These are phyloP conservation scores for Fragaria vesca DNA, from an alignment of 306 rosid species.

Conservation along the genomic window DNA sequence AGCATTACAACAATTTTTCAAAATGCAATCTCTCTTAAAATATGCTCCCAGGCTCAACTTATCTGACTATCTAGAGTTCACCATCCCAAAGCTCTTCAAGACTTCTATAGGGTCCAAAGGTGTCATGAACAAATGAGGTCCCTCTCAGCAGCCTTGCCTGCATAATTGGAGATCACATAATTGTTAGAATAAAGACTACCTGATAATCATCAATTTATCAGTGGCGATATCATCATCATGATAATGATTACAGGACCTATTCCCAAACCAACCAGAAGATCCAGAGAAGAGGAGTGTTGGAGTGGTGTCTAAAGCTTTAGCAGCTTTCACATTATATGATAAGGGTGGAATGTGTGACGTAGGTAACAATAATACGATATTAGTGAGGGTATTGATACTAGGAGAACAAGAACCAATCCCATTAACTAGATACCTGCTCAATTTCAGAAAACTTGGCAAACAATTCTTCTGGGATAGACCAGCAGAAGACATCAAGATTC, in stretches of 20 bases:
- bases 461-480: constrained; percentile 65
- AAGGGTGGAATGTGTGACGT: not conserved
- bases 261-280: not conserved
- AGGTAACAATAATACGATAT: not conserved
- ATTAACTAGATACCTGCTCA: constrained; percentile 42
- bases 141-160: constrained; percentile 65
- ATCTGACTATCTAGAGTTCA: constrained; percentile 39
- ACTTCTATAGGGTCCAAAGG: constrained; percentile 46
- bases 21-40: not conserved
- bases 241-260: not conserved
- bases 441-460: constrained; percentile 37
- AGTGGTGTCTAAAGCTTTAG: not conserved
- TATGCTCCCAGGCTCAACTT: not conserved
- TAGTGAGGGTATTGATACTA: not conserved
- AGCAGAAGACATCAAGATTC: constrained; percentile 56
- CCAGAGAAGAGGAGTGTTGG: not conserved
- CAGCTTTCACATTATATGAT: not conserved
- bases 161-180: constrained; percentile 12
- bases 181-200: not conserved
- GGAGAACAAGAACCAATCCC: not conserved
- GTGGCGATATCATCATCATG: not conserved
- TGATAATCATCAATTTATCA: not conserved
- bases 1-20: not conserved
- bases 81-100: constrained; percentile 80
- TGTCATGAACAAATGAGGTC: constrained; percentile 46